Percentiles rank a stretch among this genome's conserved stretches.
Conservation (phyloP, 2,329 filamentous ascomycete genomes). For the Chaetothyriales sp. region DNA sequence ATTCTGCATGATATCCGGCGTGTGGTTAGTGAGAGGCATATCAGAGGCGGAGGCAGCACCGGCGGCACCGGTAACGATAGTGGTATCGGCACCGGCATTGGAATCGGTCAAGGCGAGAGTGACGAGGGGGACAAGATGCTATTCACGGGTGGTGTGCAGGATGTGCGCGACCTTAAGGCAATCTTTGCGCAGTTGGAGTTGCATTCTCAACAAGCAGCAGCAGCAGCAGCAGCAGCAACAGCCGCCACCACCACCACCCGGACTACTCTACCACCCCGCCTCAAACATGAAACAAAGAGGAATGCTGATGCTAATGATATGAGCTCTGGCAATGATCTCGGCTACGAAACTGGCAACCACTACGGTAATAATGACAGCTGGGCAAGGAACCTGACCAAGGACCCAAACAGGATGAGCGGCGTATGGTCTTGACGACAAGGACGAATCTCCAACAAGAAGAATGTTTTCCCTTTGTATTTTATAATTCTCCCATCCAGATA, state of each 20-base stretch:
- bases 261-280: not conserved
- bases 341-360: not conserved
- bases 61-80: conserved; percentile 23
- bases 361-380: not conserved
- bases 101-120: not conserved
- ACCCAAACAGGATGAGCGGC: not conserved
- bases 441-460: not conserved
- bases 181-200: conserved; percentile 53
- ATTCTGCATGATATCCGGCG: conserved; percentile 62
- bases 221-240: not conserved
- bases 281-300: not conserved
- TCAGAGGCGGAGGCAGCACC: conserved; percentile 28
- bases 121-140: conserved; percentile 1
- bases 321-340: not conserved
- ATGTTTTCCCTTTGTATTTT: not conserved
- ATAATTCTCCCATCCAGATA: not conserved
- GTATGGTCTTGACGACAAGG: not conserved
- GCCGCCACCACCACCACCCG: no score
- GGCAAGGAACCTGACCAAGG: not conserved
- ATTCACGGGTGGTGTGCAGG: conserved; percentile 32
- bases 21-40: conserved; percentile 58
- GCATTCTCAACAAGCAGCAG: conserved; percentile 21
- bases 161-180: conserved; percentile 58
- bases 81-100: conserved; percentile 25
- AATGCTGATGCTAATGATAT: not conserved